Evolutionary conservation across 768 basidiomycete genomes (phyloP), one percentile per base, ranked within the genome.

Genomic region (Chiua virens): DNA sequence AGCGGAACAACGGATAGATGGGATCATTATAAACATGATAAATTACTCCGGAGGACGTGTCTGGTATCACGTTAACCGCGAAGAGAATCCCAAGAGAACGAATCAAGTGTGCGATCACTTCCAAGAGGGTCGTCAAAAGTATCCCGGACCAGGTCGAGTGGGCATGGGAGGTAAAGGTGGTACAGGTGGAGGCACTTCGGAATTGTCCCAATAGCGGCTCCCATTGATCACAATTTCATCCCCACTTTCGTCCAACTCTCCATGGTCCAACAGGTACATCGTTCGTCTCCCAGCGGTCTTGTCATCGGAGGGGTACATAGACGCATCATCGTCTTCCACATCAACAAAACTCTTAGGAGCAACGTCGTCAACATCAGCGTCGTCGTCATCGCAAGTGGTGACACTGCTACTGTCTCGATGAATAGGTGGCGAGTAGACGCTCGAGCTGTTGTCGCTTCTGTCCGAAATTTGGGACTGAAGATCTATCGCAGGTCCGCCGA

Each of bases 281-380:
- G 69, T 68, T 42, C 69, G 65, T 43, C 69, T 62, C 5, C 67
- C 69, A 18, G 67, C 67, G 3, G 67, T 68, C 52, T 71, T 55
- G 25, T 69, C 67, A 20, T 64, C 66, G 18, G 66, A 55, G 11
- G 66, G 52, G 46, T 67, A 67, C 14, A 64, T 17, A 22, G 69
- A 68, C 3, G 57, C 67, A 42, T 68, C 68, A 32, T 70, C 68
- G 4, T 61, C 63, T 30, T 58, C 62, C 23, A 52, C 59, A 13
- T 61, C 64, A 8, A 53, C 8, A 22, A 1, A 52, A 18, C 53
- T 49, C 42, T 50, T 59, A 10, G 55, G 21, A 36, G 35, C 51
- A 4, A 23, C 34, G 7, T 56, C 58, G 20, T 68, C 58, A 11
- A 49, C 38, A 41, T 60, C 66, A 37, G 47, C 45, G 25, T 69